Percentiles rank a stretch among this genome's conserved stretches.
Evolutionary conservation across 345 rosid genomes (phyloP).

Genomic region (Citrus inodora): DNA sequence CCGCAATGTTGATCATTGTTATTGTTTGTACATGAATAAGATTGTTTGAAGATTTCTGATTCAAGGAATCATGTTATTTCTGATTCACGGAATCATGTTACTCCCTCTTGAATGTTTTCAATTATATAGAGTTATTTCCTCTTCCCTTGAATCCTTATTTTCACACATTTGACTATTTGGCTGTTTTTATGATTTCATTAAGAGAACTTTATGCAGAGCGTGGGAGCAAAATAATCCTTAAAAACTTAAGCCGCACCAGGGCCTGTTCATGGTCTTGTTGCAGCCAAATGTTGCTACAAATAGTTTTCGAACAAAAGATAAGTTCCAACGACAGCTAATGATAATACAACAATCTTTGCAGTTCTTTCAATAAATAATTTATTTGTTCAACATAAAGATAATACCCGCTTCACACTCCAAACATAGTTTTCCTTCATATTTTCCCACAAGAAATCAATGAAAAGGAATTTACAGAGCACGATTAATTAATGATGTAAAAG

Average conservation of each 20-base stretch:
- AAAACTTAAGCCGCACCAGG: background rate
- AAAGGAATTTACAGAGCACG: background rate
- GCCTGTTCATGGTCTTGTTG: background rate
- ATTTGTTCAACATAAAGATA: background rate
- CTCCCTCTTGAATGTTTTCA: background rate
- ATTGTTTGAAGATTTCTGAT: background rate
- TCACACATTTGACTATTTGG: too few relatives aligned
- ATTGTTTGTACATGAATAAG: conserved; percentile 17
- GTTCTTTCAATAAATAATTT: background rate
- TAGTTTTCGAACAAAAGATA: background rate
- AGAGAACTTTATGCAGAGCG: background rate
- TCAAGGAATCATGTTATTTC: background rate
- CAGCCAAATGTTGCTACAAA: background rate
- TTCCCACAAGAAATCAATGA: conserved; percentile 3
- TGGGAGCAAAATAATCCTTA: background rate
- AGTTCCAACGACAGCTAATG: background rate
- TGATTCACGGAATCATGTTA: background rate
- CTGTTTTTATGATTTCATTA: too few relatives aligned
- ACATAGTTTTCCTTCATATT: background rate
- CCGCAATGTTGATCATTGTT: background rate
- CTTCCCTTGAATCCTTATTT: background rate
- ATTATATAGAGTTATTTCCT: background rate
- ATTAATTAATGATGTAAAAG: background rate
- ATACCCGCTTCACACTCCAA: background rate
- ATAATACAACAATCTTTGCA: background rate